These are phyloP conservation scores for Colletotrichum sp. DNA, from an alignment of 2,329 filamentous ascomycete species.

Conservation along the genomic window DNA sequence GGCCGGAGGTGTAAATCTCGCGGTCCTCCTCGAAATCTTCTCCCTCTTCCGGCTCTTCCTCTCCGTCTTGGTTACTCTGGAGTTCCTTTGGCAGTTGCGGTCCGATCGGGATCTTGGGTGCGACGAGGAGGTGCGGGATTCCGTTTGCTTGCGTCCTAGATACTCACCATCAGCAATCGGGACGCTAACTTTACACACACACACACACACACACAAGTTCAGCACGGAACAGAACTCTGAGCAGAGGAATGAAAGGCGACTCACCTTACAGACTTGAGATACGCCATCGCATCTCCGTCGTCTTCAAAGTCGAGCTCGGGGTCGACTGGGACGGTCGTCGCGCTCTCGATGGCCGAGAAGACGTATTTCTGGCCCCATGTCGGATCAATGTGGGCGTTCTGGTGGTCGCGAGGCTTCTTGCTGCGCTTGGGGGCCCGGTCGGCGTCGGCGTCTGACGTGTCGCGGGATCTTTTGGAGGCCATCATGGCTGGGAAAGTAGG, in stretches of 20 bases:
- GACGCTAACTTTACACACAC: neutral
- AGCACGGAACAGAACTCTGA: conserved; percentile 26
- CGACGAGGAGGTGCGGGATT: conserved; percentile 75
- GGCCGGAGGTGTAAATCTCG: conserved; percentile 51
- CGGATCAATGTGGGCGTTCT: conserved; percentile 58
- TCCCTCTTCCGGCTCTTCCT: conserved; percentile 28
- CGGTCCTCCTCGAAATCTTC: conserved; percentile 38
- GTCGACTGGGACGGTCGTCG: conserved; percentile 47
- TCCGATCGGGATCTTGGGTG: conserved; percentile 58
- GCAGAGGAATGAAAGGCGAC: neutral
- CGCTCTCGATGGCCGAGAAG: conserved; percentile 65
- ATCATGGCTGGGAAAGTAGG: conserved; percentile 20
- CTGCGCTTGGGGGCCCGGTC: conserved; percentile 24
- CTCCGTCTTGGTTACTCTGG: conserved; percentile 30
- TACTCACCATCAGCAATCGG: conserved; percentile 55
- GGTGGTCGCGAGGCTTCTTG: conserved; percentile 38
- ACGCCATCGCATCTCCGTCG: conserved; percentile 70
- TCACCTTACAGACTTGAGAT: conserved; percentile 74
- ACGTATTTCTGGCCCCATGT: conserved; percentile 75
- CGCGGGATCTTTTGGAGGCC: conserved; percentile 38
- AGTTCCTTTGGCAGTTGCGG: conserved; percentile 51
- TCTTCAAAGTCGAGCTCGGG: conserved; percentile 71
- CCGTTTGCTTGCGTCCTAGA: conserved; percentile 74
- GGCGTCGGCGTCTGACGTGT: conserved; percentile 31
- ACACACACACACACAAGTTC: conserved; percentile 19